Conservation (phyloP, 2,329 filamentous ascomycete genomes). For the Drechslerella dactyloides region DNA sequence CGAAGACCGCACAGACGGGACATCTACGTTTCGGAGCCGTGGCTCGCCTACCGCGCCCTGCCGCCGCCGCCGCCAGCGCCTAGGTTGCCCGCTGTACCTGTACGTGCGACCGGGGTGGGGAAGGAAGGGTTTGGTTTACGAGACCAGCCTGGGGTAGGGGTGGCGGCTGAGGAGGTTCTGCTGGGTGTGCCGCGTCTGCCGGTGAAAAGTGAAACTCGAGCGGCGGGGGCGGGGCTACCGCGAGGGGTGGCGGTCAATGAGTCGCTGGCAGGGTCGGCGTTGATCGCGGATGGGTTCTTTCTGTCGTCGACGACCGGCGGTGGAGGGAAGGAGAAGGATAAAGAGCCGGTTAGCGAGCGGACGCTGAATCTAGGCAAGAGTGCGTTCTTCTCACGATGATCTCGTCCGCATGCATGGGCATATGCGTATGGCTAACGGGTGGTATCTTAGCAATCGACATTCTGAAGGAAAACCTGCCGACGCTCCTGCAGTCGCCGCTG, state of each 20-base stretch:
- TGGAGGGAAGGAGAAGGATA: constrained; percentile 20
- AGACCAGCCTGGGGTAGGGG: constrained; percentile 72
- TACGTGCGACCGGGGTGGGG: constrained; percentile 59
- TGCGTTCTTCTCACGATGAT: no score
- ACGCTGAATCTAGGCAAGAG: constrained; percentile 53
- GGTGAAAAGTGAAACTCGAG: background rate
- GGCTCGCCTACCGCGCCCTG: constrained; percentile 18
- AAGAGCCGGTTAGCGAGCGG: constrained; percentile 52
- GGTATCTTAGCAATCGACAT: constrained; percentile 65
- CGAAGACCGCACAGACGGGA: background rate
- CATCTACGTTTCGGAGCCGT: constrained; percentile 19
- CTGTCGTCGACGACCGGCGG: constrained; percentile 8
- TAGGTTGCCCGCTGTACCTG: constrained; percentile 78
- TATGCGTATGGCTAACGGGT: no score
- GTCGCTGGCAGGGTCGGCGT: background rate
- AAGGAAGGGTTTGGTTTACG: no score
- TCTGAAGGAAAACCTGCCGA: constrained; percentile 71
- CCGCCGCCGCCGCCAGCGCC: constrained; percentile 72
- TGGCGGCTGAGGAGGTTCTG: constrained; percentile 73
- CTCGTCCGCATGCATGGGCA: background rate
- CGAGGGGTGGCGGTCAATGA: background rate
- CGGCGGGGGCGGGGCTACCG: background rate
- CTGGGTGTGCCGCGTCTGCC: constrained; percentile 60
- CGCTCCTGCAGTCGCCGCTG: constrained; percentile 70
- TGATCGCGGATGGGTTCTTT: constrained; percentile 13